These are phyloP conservation scores for Earliella scabrosa DNA, from an alignment of 1,284 basidiomycete species.

Conservation along the genomic window DNA sequence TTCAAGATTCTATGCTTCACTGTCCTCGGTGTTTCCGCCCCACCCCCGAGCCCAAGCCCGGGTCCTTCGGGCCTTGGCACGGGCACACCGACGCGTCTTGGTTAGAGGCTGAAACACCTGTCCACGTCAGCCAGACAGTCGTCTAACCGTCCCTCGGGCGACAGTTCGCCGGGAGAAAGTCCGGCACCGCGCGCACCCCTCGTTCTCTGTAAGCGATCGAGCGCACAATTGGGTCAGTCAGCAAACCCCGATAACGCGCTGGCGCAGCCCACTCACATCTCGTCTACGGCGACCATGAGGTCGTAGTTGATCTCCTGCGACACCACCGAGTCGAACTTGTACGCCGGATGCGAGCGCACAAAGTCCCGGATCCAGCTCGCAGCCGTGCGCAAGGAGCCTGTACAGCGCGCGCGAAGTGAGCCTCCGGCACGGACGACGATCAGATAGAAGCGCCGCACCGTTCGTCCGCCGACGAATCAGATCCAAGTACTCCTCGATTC, in stretches of 20 bases:
- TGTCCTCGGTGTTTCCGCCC: not conserved
- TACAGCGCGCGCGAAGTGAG: conserved; percentile 13
- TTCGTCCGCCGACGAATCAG: conserved; percentile 81
- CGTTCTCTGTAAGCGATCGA: conserved; percentile 25
- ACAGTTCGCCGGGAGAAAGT: conserved; percentile 25
- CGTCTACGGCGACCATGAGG: conserved; percentile 88
- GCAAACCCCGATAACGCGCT: not conserved
- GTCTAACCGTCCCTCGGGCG: conserved; percentile 1
- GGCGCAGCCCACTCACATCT: conserved; percentile 65
- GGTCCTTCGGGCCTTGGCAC: too few species aligned
- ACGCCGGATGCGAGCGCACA: conserved; percentile 87
- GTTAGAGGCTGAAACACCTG: too few species aligned
- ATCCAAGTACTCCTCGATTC: conserved; percentile 81
- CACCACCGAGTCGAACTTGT: conserved; percentile 92
- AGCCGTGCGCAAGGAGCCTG: conserved; percentile 85
- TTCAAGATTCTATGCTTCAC: too few species aligned
- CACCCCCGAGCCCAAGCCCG: too few species aligned
- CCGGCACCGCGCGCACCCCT: conserved; percentile 28
- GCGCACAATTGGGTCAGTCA: not conserved
- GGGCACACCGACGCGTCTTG: too few species aligned
- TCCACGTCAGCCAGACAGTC: too few species aligned
- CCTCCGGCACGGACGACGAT: not conserved
- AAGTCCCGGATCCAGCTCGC: conserved; percentile 95
- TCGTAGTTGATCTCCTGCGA: conserved; percentile 95
- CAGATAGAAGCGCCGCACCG: conserved; percentile 54